These are phyloP conservation scores for Phytophthora chlamydospora DNA, from an alignment of 352 stramenopile species.

Conservation along the genomic window DNA sequence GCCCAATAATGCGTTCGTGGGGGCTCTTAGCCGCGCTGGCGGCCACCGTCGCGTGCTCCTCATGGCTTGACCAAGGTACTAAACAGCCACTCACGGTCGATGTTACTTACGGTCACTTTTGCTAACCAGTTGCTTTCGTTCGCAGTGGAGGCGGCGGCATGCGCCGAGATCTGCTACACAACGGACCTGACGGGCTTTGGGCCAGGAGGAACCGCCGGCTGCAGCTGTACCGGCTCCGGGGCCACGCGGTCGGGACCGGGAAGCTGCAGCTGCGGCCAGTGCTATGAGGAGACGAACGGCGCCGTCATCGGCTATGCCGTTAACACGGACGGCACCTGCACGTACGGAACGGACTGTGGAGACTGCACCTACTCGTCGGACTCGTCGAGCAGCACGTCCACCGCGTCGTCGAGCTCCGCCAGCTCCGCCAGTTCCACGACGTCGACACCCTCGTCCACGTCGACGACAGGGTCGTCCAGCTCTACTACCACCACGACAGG, in stretches of 20 bases:
- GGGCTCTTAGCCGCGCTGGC: slow-evolving; percentile 1
- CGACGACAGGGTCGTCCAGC: slow-evolving; percentile 11
- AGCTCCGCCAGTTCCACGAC: slow-evolving; percentile 17
- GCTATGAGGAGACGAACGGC: slow-evolving; percentile 37
- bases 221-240: slow-evolving; percentile 39
- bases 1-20: slow-evolving; percentile 15
- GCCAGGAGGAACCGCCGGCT: slow-evolving; percentile 31
- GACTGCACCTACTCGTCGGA: slow-evolving; percentile 34
- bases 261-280: slow-evolving; percentile 50
- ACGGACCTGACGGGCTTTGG: slow-evolving; percentile 48
- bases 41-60: slow-evolving; percentile 2
- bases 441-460: slow-evolving; percentile 14
- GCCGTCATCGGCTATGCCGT: slow-evolving; percentile 39
- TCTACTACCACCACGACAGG: slow-evolving; percentile 24
- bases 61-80: slow-evolving; percentile 12
- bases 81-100: not conserved
- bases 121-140: not conserved
- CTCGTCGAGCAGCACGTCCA: slow-evolving; percentile 10
- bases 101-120: slow-evolving; percentile 6
- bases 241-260: slow-evolving; percentile 24
- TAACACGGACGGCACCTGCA: slow-evolving; percentile 35
- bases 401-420: slow-evolving; percentile 4
- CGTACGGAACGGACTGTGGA: slow-evolving; percentile 41
- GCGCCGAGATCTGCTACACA: slow-evolving; percentile 45
- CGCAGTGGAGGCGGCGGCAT: slow-evolving; percentile 35